phyloP scores from a whole-genome alignment of 2,329 filamentous ascomycete species.

The Fusarium sp. region DNA sequence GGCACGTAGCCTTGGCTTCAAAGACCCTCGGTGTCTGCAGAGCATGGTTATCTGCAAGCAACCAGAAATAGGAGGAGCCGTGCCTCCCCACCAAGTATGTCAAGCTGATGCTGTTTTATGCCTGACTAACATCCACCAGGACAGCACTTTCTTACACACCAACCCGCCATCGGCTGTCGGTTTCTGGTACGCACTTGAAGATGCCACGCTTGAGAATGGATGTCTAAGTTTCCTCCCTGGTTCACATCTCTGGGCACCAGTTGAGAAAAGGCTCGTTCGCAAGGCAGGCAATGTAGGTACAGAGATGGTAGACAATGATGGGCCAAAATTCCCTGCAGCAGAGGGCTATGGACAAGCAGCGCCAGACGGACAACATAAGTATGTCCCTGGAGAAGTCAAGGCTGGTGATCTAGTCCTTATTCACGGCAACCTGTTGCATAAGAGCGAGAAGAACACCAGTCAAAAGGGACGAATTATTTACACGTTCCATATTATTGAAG shows the following conservation, averaged over 20 bases:
- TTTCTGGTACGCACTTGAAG: slow-evolving; percentile 97
- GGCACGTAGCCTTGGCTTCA: slow-evolving; percentile 76
- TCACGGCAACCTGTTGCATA: slow-evolving; percentile 94
- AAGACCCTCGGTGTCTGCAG: slow-evolving; percentile 81
- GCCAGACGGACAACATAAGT: slow-evolving; percentile 55
- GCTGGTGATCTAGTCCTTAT: slow-evolving; percentile 92
- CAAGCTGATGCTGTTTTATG: neutral
- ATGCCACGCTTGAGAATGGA: slow-evolving; percentile 86
- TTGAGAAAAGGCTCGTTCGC: slow-evolving; percentile 81
- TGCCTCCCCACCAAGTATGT: slow-evolving; percentile 81
- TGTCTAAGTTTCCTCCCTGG: slow-evolving; percentile 88
- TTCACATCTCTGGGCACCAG: slow-evolving; percentile 77
- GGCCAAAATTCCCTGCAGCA: slow-evolving; percentile 68
- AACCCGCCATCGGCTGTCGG: slow-evolving; percentile 88
- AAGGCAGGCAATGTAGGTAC: slow-evolving; percentile 64
- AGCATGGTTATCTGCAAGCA: slow-evolving; percentile 99
- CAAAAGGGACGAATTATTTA: slow-evolving; percentile 91
- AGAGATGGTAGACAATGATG: slow-evolving; percentile 76
- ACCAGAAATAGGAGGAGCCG: slow-evolving; percentile 91
- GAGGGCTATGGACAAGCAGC: slow-evolving; percentile 58
- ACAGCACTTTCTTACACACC: slow-evolving; percentile 92
- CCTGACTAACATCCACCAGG: slow-evolving; percentile 66
- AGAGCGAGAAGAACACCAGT: slow-evolving; percentile 93
- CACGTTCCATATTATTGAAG: slow-evolving; percentile 97
- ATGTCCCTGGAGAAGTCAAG: slow-evolving; percentile 87